A percentile compares a stretch with the other conserved stretches of the same genome.
Evolutionary conservation across 2,329 filamentous ascomycete species (phyloP).

Genomic region (Dryadomyces quercus-mongolicae): DNA sequence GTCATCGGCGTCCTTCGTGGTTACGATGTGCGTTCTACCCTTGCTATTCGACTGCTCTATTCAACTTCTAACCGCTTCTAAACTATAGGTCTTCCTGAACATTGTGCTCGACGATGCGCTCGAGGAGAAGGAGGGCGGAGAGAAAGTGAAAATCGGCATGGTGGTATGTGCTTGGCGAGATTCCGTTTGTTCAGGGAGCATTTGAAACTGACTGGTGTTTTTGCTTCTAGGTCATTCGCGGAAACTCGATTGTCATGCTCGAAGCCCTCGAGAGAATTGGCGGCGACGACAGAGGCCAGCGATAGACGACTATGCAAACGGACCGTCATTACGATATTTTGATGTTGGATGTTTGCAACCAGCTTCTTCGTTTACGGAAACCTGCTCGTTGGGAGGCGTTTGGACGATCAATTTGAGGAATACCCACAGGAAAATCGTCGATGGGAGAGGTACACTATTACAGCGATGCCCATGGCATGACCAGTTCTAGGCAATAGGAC

Average conservation of each 20-base stretch:
- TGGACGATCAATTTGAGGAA: not conserved
- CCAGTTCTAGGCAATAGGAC: not conserved
- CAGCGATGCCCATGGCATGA: not conserved
- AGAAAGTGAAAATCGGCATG: constrained; percentile 86
- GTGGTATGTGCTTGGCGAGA: constrained; percentile 47
- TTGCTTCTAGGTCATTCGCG: constrained; percentile 65
- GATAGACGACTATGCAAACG: not conserved
- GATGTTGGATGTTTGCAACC: not conserved
- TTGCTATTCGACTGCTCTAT: too few species aligned
- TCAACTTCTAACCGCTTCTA: not conserved
- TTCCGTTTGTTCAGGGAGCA: not conserved
- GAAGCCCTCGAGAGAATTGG: constrained; percentile 66
- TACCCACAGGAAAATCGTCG: not conserved
- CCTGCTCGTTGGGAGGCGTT: not conserved
- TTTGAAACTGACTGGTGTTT: not conserved
- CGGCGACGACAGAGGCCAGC: constrained; percentile 34
- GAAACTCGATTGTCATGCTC: constrained; percentile 97
- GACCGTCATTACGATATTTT: not conserved
- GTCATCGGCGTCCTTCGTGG: constrained; percentile 89
- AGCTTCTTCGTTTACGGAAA: not conserved
- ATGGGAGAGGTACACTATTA: not conserved
- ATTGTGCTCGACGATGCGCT: constrained; percentile 95
- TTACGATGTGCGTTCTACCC: constrained; percentile 64
- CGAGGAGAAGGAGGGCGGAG: constrained; percentile 84
- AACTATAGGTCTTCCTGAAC: constrained; percentile 79